These are phyloP conservation scores for Suhomyces tanzawaensis DNA, from an alignment of 805 yeast species.

Conservation along the genomic window DNA sequence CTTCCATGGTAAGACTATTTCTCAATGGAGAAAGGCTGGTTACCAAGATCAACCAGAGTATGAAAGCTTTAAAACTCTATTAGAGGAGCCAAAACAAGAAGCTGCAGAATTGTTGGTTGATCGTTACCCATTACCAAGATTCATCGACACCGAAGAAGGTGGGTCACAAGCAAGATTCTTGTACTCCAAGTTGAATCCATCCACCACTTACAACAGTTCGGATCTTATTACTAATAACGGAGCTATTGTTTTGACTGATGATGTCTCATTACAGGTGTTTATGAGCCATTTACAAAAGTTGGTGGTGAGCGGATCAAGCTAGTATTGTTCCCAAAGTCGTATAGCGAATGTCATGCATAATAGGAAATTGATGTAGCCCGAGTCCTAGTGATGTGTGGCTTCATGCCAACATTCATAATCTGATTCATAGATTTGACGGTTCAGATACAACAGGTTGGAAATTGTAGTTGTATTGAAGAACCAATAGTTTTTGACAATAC, in stretches of 20 bases:
- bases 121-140: conserved; percentile 96
- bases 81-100: conserved; percentile 87
- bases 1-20: conserved; percentile 92
- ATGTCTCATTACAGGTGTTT: conserved; percentile 90
- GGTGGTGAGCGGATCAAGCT: conserved; percentile 58
- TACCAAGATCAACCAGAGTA: conserved; percentile 91
- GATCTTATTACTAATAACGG: conserved; percentile 47
- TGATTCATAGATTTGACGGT: too few relatives aligned
- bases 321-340: conserved; percentile 7
- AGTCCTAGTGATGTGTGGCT: too few relatives aligned
- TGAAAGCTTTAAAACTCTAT: conserved; percentile 78
- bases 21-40: conserved; percentile 94
- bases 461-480: too few relatives aligned
- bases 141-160: conserved; percentile 96
- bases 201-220: conserved; percentile 71
- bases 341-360: too few relatives aligned
- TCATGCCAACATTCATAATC: too few relatives aligned
- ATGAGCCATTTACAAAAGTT: conserved; percentile 92
- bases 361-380: too few relatives aligned
- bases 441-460: too few relatives aligned
- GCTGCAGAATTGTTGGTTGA: conserved; percentile 90
- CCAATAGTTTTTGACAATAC: too few relatives aligned
- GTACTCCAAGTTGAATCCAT: conserved; percentile 91
- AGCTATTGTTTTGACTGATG: conserved; percentile 93
- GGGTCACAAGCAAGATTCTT: conserved; percentile 98